Evolutionary conservation across 495 filamentous ascomycete genomes (phyloP).

Genomic region (Xylaria grammica): DNA sequence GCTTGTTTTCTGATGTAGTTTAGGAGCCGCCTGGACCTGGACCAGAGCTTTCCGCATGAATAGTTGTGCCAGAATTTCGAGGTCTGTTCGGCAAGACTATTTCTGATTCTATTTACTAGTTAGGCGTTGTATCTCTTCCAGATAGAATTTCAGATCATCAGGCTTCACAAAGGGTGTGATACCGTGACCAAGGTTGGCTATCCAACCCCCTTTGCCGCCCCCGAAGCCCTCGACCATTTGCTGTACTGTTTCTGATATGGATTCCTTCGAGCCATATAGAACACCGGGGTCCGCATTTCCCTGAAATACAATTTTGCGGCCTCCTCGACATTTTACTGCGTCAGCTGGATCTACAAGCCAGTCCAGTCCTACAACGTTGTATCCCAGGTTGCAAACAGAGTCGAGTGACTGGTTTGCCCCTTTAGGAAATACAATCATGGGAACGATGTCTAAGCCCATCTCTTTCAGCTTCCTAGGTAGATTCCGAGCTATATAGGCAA

Average conservation of each 20-base stretch:
- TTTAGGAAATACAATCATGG: conserved; percentile 99
- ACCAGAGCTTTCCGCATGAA: conserved; percentile 30
- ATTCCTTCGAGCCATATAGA: conserved; percentile 79
- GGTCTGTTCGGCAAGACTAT: not conserved
- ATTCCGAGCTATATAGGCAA: conserved; percentile 78
- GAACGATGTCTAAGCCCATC: conserved; percentile 77
- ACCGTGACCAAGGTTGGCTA: conserved; percentile 91
- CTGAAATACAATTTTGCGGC: conserved; percentile 76
- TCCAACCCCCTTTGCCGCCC: conserved; percentile 62
- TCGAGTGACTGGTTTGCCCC: conserved; percentile 97
- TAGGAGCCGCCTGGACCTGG: conserved; percentile 35
- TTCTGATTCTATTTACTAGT: conserved; percentile 42
- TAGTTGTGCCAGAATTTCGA: conserved; percentile 14
- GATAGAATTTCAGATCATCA: conserved; percentile 89
- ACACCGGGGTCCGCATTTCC: conserved; percentile 96
- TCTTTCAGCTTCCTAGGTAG: conserved; percentile 74
- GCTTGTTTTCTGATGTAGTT: conserved; percentile 9
- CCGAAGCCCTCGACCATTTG: conserved; percentile 87
- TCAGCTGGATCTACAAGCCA: conserved; percentile 92
- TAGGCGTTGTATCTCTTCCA: conserved; percentile 85
- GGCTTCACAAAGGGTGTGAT: conserved; percentile 94
- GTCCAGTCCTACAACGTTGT: conserved; percentile 91
- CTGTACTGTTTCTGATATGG: conserved; percentile 80
- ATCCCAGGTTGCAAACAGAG: conserved; percentile 82
- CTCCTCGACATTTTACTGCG: conserved; percentile 75